A percentile compares a stretch with the other conserved stretches of the same genome.
Evolutionary conservation across 495 filamentous ascomycete genomes (phyloP).

Genomic region (Monascus purpureus): DNA sequence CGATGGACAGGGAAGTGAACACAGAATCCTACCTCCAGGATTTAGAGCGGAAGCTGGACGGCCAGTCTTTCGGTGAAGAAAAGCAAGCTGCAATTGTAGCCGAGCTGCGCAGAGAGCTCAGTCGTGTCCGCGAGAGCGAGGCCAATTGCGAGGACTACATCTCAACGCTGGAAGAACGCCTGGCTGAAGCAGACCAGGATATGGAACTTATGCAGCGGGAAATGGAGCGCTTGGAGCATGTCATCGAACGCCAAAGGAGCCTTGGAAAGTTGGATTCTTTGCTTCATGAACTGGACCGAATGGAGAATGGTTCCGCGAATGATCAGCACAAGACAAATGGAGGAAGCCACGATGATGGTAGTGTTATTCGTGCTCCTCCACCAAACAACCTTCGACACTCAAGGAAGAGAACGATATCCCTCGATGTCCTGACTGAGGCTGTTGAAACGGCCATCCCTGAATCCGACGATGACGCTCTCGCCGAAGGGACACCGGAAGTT

Average conservation of each 20-base stretch:
- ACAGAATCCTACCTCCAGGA: constrained; percentile 88
- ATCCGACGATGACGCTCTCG: constrained; percentile 36
- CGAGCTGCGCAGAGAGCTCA: constrained; percentile 84
- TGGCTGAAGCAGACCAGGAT: constrained; percentile 93
- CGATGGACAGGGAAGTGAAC: constrained; percentile 75
- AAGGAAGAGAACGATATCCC: constrained; percentile 24
- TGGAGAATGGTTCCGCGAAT: constrained; percentile 38
- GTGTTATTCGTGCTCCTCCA: neutral
- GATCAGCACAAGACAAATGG: constrained; percentile 23
- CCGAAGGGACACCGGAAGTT: constrained; percentile 37
- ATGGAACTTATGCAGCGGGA: constrained; percentile 94
- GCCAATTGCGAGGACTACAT: constrained; percentile 88
- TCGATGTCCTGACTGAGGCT: constrained; percentile 36
- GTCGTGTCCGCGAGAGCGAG: constrained; percentile 82
- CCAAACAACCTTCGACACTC: constrained; percentile 6
- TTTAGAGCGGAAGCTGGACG: constrained; percentile 76
- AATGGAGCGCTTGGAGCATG: constrained; percentile 84
- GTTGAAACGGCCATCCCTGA: constrained; percentile 39
- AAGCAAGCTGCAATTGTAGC: constrained; percentile 71
- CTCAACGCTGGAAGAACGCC: constrained; percentile 85
- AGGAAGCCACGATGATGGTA: constrained; percentile 10
- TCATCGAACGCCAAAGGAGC: constrained; percentile 88
- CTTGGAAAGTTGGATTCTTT: constrained; percentile 88
- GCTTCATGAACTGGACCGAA: constrained; percentile 75
- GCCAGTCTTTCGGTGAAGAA: constrained; percentile 83